Base-by-base conservation (phyloP, 768 basidiomycete genomes). In the Artomyces pyxidatus region DNA sequence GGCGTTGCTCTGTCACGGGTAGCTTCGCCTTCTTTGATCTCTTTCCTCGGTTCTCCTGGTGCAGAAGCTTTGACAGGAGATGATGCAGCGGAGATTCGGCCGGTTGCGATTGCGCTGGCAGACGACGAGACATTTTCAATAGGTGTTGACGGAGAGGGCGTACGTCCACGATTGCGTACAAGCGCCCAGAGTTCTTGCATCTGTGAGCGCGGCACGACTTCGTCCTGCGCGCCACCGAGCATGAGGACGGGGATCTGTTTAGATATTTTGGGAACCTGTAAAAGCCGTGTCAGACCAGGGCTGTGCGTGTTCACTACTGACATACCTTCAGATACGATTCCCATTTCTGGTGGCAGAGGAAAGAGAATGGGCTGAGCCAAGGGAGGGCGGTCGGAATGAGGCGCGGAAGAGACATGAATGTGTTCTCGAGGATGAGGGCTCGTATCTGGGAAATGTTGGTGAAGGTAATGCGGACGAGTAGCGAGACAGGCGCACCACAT, bases 381-480 rank as follows among this genome's bases (percentile, higher is more conserved):
- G 93, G 93, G 28, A 96, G 69, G 14, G 85, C 78, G 52, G 80
- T 71, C 0, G 90, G 93, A n/a, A 96, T 79, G 14, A 95, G 77
- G 44, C 73, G 76, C 5, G 85, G 85, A 25, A 97, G 76, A 37
- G 86, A 90, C 28, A 85, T 79, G 65, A 96, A 96, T 0, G 94
- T 95, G 63, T 96, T 98, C 70, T 97, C 94, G 50, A 97, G 73
- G 48, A 97, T 77, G 14, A 96, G 72, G 1, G 84, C 93, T 16
- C 70, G 49, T 48, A 95, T 80, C 85, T 90, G 54, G 23, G 10
- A 35, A 47, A 30, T 45, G 21, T 22, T 4, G 35, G n/a, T 27
- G 35, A 35, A 10, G 3, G 42, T 6, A n/a, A 17, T 27, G 11
- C 27, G 46, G n/a, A 47, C 11, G 40, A 6, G 35, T 30, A 22